Conservation (phyloP, 1,139 yeast species). For the Taphrina betulina region DNA sequence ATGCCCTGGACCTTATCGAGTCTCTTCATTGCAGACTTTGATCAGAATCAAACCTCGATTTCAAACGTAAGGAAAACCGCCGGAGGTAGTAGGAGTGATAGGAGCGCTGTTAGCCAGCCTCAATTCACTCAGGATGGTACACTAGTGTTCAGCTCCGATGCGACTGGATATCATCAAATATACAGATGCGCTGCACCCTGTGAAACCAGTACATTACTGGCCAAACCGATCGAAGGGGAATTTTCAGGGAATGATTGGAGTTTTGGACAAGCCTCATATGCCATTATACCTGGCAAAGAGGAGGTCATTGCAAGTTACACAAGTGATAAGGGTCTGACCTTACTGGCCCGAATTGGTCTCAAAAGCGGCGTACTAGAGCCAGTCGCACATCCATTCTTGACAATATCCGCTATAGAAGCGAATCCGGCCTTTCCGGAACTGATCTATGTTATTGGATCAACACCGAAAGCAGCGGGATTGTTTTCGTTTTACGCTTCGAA, state of each 20-base stretch:
- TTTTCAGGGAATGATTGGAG: slow-evolving; percentile 25
- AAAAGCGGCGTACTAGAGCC: not conserved
- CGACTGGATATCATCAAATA: slow-evolving; percentile 22
- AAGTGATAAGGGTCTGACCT: slow-evolving; percentile 9
- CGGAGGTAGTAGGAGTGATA: not conserved
- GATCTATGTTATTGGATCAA: slow-evolving; percentile 16
- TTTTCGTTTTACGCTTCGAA: not conserved
- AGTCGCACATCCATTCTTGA: slow-evolving; percentile 15
- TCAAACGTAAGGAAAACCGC: not conserved
- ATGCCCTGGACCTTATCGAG: slow-evolving; percentile 32
- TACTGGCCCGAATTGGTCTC: slow-evolving; percentile 4
- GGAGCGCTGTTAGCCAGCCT: slow-evolving; percentile 25
- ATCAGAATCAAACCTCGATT: not conserved
- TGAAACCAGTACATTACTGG: not conserved
- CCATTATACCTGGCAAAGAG: not conserved
- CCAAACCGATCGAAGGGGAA: slow-evolving; percentile 9
- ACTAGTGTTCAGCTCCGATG: slow-evolving; percentile 13
- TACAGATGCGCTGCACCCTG: slow-evolving; percentile 18
- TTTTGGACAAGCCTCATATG: slow-evolving; percentile 18
- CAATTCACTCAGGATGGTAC: slow-evolving; percentile 5
- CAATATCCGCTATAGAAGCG: slow-evolving; percentile 13
- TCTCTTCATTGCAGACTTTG: slow-evolving; percentile 11
- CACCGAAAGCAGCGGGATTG: slow-evolving; percentile 9
- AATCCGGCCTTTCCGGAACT: not conserved
- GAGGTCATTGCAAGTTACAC: slow-evolving; percentile 5